Evolutionary conservation across 495 filamentous ascomycete species (phyloP).

Genomic region (Aspergillus bertholletiae): DNA sequence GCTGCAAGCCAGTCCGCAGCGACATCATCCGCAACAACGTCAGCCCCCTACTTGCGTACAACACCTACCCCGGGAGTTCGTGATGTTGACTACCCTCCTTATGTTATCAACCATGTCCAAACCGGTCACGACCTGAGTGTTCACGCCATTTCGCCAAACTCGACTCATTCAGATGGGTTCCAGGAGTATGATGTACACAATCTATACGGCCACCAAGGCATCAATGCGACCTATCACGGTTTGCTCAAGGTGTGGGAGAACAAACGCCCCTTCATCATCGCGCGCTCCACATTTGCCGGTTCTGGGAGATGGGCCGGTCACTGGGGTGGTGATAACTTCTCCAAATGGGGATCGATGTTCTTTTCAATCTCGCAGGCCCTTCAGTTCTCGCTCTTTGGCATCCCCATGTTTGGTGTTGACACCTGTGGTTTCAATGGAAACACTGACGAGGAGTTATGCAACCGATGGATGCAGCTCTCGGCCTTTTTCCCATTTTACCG

Average conservation of each 20-base stretch:
- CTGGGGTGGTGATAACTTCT: conserved; percentile 83
- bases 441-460: conserved; percentile 70
- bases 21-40: conserved; percentile 35
- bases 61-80: conserved; percentile 66
- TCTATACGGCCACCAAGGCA: conserved; percentile 68
- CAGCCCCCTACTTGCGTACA: conserved; percentile 53
- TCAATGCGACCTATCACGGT: conserved; percentile 77
- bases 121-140: conserved; percentile 62
- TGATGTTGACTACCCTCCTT: conserved; percentile 77
- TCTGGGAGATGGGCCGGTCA: conserved; percentile 79
- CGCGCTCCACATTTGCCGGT: conserved; percentile 77
- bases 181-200: conserved; percentile 82
- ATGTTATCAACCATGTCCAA: conserved; percentile 76
- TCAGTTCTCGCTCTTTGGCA: conserved; percentile 75
- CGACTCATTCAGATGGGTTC: conserved; percentile 69
- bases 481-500: conserved; percentile 90
- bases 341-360: conserved; percentile 65
- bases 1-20: conserved; percentile 50
- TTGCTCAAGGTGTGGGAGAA: conserved; percentile 57
- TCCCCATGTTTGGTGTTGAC: conserved; percentile 85
- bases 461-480: conserved; percentile 80
- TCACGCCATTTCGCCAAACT: conserved; percentile 74
- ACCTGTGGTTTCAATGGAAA: conserved; percentile 79
- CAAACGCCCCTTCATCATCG: conserved; percentile 83
- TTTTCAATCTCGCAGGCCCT: conserved; percentile 80